These are phyloP conservation scores for Vinca minor DNA, from an alignment of 257 asterid species.

Conservation along the genomic window DNA sequence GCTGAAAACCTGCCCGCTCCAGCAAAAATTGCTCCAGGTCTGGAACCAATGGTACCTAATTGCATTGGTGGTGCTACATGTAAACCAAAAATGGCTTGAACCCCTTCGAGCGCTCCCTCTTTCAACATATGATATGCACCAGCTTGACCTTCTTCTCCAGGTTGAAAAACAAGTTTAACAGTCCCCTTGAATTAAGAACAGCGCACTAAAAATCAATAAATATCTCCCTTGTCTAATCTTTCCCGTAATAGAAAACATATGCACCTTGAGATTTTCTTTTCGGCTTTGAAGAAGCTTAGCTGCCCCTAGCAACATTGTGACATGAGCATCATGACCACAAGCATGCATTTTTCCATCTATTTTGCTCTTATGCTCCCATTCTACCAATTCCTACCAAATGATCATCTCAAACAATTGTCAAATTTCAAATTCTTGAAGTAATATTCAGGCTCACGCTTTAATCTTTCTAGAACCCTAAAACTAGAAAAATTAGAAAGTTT, in stretches of 20 bases:
- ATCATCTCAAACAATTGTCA: too few relatives aligned
- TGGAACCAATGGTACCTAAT: conserved; percentile 33
- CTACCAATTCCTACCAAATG: conserved; percentile 39
- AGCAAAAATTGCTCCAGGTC: conserved; percentile 43
- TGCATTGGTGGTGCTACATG: conserved; percentile 26
- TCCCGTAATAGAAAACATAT: too few relatives aligned
- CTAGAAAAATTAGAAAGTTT: too few relatives aligned
- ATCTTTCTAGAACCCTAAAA: too few relatives aligned
- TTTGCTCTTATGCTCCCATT: conserved; percentile 35
- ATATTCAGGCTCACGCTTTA: too few relatives aligned
- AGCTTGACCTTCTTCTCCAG: conserved; percentile 47
- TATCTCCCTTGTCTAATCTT: too few relatives aligned
- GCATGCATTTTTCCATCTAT: conserved; percentile 48
- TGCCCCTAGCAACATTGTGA: conserved; percentile 43
- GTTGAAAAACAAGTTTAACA: conserved; percentile 46
- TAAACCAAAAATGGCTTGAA: conserved; percentile 37
- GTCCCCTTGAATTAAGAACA: conserved; percentile 35
- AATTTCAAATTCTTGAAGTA: too few relatives aligned
- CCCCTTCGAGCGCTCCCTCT: conserved; percentile 38
- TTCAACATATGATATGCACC: conserved; percentile 41
- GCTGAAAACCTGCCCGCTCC: conserved; percentile 53
- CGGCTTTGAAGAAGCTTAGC: conserved; percentile 26
- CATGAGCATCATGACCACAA: conserved; percentile 43
- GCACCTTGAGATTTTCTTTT: conserved; percentile 25
- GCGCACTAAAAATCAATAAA: too few relatives aligned